These are phyloP conservation scores for Fusarium sp. DNA, from an alignment of 2,329 filamentous ascomycete genomes.

Conservation along the genomic window DNA sequence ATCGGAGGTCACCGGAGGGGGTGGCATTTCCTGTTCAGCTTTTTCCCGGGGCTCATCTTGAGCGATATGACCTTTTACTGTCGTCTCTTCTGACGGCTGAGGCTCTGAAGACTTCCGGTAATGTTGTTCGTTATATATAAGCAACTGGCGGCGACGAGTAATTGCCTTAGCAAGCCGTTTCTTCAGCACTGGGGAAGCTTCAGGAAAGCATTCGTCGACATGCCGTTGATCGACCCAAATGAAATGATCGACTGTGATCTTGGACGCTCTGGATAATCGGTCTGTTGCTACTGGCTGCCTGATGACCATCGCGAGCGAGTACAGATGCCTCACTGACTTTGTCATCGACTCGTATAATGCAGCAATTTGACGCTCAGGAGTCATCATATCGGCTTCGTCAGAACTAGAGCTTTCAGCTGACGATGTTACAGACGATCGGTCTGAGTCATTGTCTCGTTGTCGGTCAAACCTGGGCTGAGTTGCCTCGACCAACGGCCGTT, in stretches of 20 bases:
- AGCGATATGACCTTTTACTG: accelerated
- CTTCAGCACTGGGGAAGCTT: accelerated
- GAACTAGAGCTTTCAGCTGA: not conserved
- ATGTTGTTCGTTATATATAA: not conserved
- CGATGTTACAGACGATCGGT: not conserved
- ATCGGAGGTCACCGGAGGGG: not conserved
- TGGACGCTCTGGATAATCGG: not conserved
- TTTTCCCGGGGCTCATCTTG: not conserved
- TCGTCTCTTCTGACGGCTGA: not conserved
- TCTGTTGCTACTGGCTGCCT: not conserved
- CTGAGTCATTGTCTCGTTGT: not conserved
- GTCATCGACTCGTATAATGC: not conserved
- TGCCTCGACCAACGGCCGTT: not conserved
- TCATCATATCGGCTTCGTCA: not conserved
- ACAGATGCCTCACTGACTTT: not conserved
- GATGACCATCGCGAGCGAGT: not conserved
- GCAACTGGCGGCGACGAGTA: not conserved
- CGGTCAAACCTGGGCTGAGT: not conserved
- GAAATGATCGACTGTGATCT: not conserved
- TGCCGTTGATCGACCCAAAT: not conserved
- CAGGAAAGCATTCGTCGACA: not conserved
- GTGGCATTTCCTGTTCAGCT: not conserved
- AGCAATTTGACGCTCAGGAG: not conserved
- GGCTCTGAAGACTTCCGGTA: not conserved
- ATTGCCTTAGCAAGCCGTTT: not conserved